Evolutionary conservation across 148 eudicot species (phyloP), one percentile per base, ranked within the genome.

Genomic region (Chenopodium quinoa): DNA sequence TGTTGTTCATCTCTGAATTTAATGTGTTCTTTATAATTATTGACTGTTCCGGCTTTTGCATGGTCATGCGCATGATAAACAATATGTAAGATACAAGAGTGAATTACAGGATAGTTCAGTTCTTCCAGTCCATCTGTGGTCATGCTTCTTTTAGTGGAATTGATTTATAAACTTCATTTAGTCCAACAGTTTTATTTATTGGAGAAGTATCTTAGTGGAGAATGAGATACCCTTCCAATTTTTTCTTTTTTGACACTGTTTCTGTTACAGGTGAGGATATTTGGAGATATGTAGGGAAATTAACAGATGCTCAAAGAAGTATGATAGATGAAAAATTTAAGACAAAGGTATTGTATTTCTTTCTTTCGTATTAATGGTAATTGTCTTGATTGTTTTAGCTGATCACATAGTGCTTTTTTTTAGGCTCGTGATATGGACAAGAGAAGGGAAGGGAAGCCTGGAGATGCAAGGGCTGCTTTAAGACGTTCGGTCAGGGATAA

Each of bases 371-470:
- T 69, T 14, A 65, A 37, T 77, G 69, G 31, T 25, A 47, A 14
- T 71, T 78, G 29, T 47, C 52, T 40, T 47, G 31, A 34, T 47
- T 65, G 75, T 81, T 40, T 78, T 62, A 4, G 22, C 71, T 81
- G 46, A 78, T 75, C 47, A 66, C 56, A 46, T 75, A 58, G 22
- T 63, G 48, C 27, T 13, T 77, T 60, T 81, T 67, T 25, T 69
- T 84, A 96, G 98, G 98, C 98, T 76, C 93, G 98, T 66, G 99
- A 96, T 64, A 96, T 96, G 99, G 99, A 96, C 76, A 92, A 89
- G 82, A 89, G 98, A 79, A 92, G 88, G 84, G 99, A 96, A 81
- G 98, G 99, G 50, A 91, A 83, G 75, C 99, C 99, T 81, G 99
- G 99, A 60, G 99, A 96, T 83, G 94, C 91, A 62, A 88, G 99